phyloP scores from a whole-genome alignment of 1,139 yeast genomes.

The Wickerhamomyces sp. region DNA sequence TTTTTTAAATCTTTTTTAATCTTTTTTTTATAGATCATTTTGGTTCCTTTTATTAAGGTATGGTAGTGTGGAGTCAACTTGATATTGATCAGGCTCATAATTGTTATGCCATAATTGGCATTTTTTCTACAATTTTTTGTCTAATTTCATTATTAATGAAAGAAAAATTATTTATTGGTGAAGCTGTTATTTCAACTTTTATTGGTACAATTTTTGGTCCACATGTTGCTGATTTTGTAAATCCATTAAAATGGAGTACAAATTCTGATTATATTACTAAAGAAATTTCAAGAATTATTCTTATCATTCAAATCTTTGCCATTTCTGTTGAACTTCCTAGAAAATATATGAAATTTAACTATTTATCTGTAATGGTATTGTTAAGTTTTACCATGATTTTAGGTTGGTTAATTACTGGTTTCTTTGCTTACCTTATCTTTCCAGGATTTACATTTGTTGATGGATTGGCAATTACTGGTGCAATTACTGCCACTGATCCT shows the following conservation, averaged over 20 bases:
- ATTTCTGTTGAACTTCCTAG: constrained; percentile 39
- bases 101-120: constrained; percentile 83
- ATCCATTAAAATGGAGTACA: constrained; percentile 25
- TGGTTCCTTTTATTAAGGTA: neutral
- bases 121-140: constrained; percentile 51
- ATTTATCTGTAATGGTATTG: constrained; percentile 29
- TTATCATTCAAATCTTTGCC: constrained; percentile 37
- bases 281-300: constrained; percentile 34
- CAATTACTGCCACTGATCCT: constrained; percentile 43
- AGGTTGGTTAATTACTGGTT: constrained; percentile 37
- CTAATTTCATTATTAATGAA: constrained; percentile 25
- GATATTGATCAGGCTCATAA: constrained; percentile 52
- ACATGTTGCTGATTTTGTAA: constrained; percentile 22
- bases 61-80: constrained; percentile 15
- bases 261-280: constrained; percentile 25
- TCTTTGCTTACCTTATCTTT: constrained; percentile 30
- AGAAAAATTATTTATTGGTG: constrained; percentile 27
- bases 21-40: neutral
- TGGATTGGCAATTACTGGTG: constrained; percentile 34
- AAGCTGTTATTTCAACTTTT: constrained; percentile 25
- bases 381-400: constrained; percentile 36
- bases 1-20: neutral
- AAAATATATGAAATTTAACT: constrained; percentile 30
- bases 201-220: constrained; percentile 29
- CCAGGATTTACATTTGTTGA: constrained; percentile 30